Evolutionary conservation across 306 rosid genomes (phyloP).

Genomic region (Castanea sativa): DNA sequence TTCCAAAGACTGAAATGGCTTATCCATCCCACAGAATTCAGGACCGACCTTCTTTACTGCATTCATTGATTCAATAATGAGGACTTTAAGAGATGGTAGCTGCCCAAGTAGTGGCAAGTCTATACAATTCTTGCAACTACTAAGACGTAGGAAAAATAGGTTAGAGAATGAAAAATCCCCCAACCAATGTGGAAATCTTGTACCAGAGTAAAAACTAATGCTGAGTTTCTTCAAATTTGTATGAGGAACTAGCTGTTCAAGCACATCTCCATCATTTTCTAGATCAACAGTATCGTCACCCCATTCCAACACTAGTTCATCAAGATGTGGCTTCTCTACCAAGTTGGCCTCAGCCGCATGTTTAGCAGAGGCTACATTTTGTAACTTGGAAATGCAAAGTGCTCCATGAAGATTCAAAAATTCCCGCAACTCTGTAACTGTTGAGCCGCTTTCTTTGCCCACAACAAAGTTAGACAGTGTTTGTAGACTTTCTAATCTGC

Average conservation of each 20-base stretch:
- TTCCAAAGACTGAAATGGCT: too few species aligned
- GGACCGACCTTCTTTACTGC: too few species aligned
- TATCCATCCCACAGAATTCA: too few species aligned
- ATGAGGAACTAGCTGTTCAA: background rate
- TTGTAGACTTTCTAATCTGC: too few species aligned
- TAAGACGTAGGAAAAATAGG: too few species aligned
- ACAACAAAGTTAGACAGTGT: conserved; percentile 7
- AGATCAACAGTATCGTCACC: too few species aligned
- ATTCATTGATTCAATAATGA: too few species aligned
- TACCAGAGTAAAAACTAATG: background rate
- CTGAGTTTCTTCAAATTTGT: background rate
- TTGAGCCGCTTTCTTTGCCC: background rate
- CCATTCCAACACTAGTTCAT: background rate
- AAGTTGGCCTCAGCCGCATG: background rate
- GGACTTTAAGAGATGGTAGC: too few species aligned
- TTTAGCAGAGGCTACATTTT: background rate
- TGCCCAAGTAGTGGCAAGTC: too few species aligned
- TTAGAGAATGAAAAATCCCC: background rate
- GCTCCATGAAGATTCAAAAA: background rate
- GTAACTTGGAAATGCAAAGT: background rate
- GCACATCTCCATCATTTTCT: background rate
- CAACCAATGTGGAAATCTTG: background rate
- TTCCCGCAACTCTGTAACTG: background rate
- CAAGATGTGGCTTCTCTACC: background rate
- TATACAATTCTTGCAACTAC: too few species aligned